Conservation (phyloP, 495 filamentous ascomycete genomes). For the Hyphodiscus hymeniophilus region DNA sequence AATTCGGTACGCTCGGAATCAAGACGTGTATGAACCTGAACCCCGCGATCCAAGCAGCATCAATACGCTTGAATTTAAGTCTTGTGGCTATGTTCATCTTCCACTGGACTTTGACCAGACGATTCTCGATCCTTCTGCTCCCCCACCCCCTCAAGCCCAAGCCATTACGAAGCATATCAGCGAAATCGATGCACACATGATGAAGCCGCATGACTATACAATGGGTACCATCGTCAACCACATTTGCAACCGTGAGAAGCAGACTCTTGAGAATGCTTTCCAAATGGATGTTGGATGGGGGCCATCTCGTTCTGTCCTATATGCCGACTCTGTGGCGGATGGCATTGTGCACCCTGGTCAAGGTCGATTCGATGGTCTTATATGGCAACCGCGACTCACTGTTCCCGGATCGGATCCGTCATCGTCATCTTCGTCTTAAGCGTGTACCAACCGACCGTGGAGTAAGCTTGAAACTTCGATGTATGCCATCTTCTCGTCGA, state of each 20-base stretch:
- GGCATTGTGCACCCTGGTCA: conserved; percentile 20
- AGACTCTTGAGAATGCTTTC: conserved; percentile 17
- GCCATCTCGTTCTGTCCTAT: not conserved
- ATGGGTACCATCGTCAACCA: conserved; percentile 22
- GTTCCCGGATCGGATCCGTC: too few species aligned
- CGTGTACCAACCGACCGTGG: too few species aligned
- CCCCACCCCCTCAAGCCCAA: not conserved
- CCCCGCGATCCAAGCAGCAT: conserved; percentile 13
- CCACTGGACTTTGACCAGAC: conserved; percentile 21
- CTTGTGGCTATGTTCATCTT: conserved; percentile 37
- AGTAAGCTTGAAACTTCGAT: too few species aligned
- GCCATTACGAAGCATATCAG: conserved; percentile 8
- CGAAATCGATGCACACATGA: conserved; percentile 18
- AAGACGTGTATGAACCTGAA: conserved; percentile 5
- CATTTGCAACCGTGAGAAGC: conserved; percentile 14
- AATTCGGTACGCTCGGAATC: conserved; percentile 19
- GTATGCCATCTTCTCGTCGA: too few species aligned
- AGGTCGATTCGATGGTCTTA: conserved; percentile 26
- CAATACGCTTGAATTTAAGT: conserved; percentile 29
- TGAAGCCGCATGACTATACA: conserved; percentile 20
- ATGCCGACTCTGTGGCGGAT: conserved; percentile 17
- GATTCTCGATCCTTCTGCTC: not conserved
- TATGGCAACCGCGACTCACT: conserved; percentile 5
- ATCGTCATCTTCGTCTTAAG: too few species aligned
- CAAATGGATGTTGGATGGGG: conserved; percentile 11